Conservation (phyloP, 805 yeast genomes). For the Saturnispora ahearnii region DNA sequence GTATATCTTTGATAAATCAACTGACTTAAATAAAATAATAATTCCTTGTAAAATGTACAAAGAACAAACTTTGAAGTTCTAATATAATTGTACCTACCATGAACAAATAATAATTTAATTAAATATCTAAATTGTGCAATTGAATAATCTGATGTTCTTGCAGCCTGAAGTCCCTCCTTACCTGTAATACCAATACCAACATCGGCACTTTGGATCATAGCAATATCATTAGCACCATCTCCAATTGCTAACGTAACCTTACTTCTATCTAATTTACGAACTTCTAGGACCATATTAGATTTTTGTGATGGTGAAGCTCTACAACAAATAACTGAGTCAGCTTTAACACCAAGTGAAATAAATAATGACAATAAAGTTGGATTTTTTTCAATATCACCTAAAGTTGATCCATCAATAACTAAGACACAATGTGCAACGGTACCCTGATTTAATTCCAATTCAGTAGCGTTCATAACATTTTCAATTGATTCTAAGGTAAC, state of each 20-base stretch:
- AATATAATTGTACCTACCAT: conserved; percentile 92
- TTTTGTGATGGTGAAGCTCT: conserved; percentile 97
- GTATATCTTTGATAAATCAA: conserved; percentile 79
- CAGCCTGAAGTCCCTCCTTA: conserved; percentile 94
- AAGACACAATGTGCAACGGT: conserved; percentile 89
- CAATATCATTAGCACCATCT: conserved; percentile 98
- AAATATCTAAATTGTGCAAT: conserved; percentile 89
- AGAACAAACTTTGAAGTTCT: conserved; percentile 87
- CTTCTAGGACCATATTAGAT: conserved; percentile 75
- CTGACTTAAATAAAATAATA: conserved; percentile 83
- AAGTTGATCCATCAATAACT: conserved; percentile 90
- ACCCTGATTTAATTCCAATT: conserved; percentile 62
- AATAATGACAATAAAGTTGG: conserved; percentile 63
- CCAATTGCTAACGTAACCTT: conserved; percentile 93
- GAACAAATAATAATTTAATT: conserved; percentile 76
- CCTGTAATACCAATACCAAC: conserved; percentile 98
- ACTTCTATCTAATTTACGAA: conserved; percentile 57
- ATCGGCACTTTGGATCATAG: conserved; percentile 98
- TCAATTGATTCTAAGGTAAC: conserved; percentile 1
- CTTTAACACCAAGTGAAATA: conserved; percentile 73
- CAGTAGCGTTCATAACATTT: conserved; percentile 65
- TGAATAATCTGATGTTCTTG: conserved; percentile 88
- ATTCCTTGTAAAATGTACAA: conserved; percentile 91
- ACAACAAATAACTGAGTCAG: conserved; percentile 89
- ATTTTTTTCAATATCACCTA: conserved; percentile 65